phyloP scores from a whole-genome alignment of 805 yeast genomes.

The Priceomyces haplophilus region DNA sequence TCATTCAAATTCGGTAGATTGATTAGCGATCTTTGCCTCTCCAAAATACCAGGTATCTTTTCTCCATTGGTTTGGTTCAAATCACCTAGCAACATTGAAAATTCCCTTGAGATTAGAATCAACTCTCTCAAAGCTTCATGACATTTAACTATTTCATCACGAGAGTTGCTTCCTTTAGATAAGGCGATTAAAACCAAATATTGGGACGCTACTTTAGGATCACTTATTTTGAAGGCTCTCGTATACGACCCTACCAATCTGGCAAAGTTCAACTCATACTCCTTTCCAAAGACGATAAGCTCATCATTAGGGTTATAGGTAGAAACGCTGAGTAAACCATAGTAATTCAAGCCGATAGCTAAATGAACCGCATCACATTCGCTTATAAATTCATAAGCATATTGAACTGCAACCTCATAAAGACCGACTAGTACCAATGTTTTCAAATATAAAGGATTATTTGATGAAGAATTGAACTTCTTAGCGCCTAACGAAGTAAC shows the following conservation, averaged over 20 bases:
- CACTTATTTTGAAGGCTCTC: conserved; percentile 75
- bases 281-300: conserved; percentile 30
- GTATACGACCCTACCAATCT: conserved; percentile 77
- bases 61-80: conserved; percentile 66
- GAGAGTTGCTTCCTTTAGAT: conserved; percentile 30
- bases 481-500: conserved; percentile 70
- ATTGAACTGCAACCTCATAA: conserved; percentile 75
- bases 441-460: conserved; percentile 71
- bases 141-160: conserved; percentile 52
- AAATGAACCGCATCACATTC: conserved; percentile 89
- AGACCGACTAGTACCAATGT: conserved; percentile 72
- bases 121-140: conserved; percentile 82
- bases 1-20: conserved; percentile 54
- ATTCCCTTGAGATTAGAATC: conserved; percentile 83
- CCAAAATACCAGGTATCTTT: conserved; percentile 79
- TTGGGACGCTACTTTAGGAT: conserved; percentile 90
- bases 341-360: conserved; percentile 74
- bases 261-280: conserved; percentile 48
- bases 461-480: conserved; percentile 62
- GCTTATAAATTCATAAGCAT: conserved; percentile 53
- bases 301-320: conserved; percentile 30
- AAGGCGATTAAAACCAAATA: conserved; percentile 72
- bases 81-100: conserved; percentile 78
- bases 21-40: conserved; percentile 66
- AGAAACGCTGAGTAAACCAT: conserved; percentile 60